Conservation (phyloP, 805 yeast species). For the Wickerhamomyces ciferrii region DNA sequence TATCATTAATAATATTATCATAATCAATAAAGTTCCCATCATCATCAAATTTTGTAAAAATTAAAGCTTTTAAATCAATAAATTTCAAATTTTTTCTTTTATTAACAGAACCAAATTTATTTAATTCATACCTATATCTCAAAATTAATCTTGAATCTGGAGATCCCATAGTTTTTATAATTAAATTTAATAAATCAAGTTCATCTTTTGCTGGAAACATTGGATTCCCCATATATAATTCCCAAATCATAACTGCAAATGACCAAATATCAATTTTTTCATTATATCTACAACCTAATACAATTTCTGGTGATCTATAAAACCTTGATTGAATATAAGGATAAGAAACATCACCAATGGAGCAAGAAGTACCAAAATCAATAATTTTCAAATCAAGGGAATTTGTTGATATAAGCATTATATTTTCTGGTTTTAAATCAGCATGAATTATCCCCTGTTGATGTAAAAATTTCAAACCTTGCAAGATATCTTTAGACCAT, state of each 20-base stretch:
- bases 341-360: conserved; percentile 59
- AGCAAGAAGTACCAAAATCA: conserved; percentile 74
- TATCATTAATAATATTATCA: too few relatives aligned
- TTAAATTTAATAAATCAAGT: conserved; percentile 69
- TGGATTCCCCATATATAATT: conserved; percentile 83
- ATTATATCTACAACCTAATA: conserved; percentile 62
- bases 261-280: conserved; percentile 91
- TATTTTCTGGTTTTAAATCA: conserved; percentile 82
- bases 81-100: conserved; percentile 28
- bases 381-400: conserved; percentile 57
- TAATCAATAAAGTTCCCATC: neutral
- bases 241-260: conserved; percentile 83
- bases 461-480: conserved; percentile 59
- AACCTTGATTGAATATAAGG: conserved; percentile 82
- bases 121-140: conserved; percentile 29
- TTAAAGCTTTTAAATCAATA: conserved; percentile 23
- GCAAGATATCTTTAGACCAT: conserved; percentile 50
- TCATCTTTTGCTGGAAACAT: conserved; percentile 81
- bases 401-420: conserved; percentile 47
- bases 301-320: conserved; percentile 76
- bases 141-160: conserved; percentile 45
- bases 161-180: conserved; percentile 80
- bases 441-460: conserved; percentile 62
- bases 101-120: conserved; percentile 15
- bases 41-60: conserved; percentile 30